Percentiles rank a stretch among this genome's conserved stretches.
Conservation (phyloP, 495 filamentous ascomycete genomes). For the Pseudoneurospora amorphoporcata region DNA sequence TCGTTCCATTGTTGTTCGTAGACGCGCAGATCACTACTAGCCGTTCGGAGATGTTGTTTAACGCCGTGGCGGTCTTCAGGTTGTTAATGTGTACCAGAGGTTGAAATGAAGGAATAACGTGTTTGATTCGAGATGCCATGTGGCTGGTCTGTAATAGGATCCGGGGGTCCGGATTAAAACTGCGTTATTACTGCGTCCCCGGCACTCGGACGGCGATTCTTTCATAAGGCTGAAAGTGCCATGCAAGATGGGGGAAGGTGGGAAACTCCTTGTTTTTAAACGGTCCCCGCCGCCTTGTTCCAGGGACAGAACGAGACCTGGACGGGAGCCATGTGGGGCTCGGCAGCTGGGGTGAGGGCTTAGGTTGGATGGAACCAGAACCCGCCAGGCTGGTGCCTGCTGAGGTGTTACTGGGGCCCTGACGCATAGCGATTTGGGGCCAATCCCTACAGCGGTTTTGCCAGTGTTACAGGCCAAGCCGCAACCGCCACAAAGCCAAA, state of each 20-base stretch:
- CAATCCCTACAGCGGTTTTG: background rate
- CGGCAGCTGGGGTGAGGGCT: background rate
- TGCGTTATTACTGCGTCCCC: background rate
- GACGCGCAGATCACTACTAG: background rate
- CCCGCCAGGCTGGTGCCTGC: background rate
- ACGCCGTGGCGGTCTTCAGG: background rate
- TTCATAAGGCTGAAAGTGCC: background rate
- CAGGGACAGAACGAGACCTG: background rate
- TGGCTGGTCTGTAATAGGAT: background rate
- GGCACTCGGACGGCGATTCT: background rate
- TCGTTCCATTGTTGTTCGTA: background rate
- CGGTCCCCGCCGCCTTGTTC: background rate
- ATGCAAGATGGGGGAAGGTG: background rate
- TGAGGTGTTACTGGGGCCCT: background rate
- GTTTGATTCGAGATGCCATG: background rate
- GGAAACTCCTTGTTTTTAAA: background rate
- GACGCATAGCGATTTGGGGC: background rate
- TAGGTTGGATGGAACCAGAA: background rate
- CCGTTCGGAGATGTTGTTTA: background rate
- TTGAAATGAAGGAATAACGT: background rate
- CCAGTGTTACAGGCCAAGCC: background rate
- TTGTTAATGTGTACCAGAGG: background rate
- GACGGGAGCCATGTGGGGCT: background rate
- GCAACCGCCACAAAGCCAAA: background rate
- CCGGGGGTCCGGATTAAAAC: background rate